Evolutionary conservation across 345 rosid species (phyloP).

Genomic region (Citrus sinensis): DVS_A1.0 CM039164.1:28288001-28288500

Average conservation of each 20-base stretch:
- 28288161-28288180: neutral
- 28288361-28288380: neutral
- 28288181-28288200: slow-evolving; percentile 43
- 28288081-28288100: neutral
- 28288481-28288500: slow-evolving; percentile 93
- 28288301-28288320: slow-evolving; percentile 46
- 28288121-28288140: neutral
- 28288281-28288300: slow-evolving; percentile 43
- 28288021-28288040: neutral
- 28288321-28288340: slow-evolving; percentile 29
- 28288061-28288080: neutral
- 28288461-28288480: slow-evolving; percentile 69
- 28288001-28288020: neutral
- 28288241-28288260: slow-evolving; percentile 55
- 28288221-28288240: slow-evolving; percentile 62
- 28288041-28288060: neutral
- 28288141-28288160: neutral
- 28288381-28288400: slow-evolving; percentile 12
- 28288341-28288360: slow-evolving; percentile 17
- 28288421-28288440: slow-evolving; percentile 84
- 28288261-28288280: slow-evolving; percentile 44
- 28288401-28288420: slow-evolving; percentile 75
- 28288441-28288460: slow-evolving; percentile 61
- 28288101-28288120: neutral
- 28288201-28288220: slow-evolving; percentile 65